Base-by-base conservation (phyloP, 176 grass and related monocot species). In the Rhipidocladum racemiflorum region DNA sequence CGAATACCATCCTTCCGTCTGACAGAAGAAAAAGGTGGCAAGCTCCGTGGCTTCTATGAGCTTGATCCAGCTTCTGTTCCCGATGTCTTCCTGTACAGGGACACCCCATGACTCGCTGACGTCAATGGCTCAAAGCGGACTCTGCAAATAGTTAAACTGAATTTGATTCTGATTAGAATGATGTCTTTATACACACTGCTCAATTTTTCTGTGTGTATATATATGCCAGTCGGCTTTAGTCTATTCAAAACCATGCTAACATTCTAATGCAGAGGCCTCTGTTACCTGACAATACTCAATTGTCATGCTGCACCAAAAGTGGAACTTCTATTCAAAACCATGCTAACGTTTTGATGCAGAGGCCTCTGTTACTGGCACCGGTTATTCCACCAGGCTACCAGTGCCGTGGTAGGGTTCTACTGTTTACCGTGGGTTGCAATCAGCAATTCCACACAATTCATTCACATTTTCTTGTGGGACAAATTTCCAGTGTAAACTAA, bases 11-110 rank as follows among this genome's bases (percentile, higher is more conserved):
- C 76, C 30, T 82, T 88, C 69, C 7, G 27, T 61, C 82, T 98
- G 72, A 91, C 90, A 34, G 79, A 76, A 63, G 82, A 95, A 74
- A 82, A 68, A 38, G 92, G 88, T 5, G 92, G 92, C 39, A 89
- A 89, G 79, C 88, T 95, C 53, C 50, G 76, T 23, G 95, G 88
- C 68, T 94, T 83, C 75, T 94, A 81, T 36, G 95, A 98, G 88
- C 92, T 98, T 34, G 92, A 98, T 87, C 79, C 92, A 51, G 92
- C 88, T 24, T 87, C 92, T 9, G 78, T 98, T 17, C 95, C 95
- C 0, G 81, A 97, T n/a, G 28, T 48, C n/a, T 94, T 94, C 73
- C 62, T 97, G 29, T 84, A 86, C n/a, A 25, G 46, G 60, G 77
- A 80, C 56, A 72, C 60, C 23, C n/a, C 6, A 30, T 34, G 35